Base-by-base conservation (phyloP, 1,139 yeast genomes). In the Candida glucosophila region DNA sequence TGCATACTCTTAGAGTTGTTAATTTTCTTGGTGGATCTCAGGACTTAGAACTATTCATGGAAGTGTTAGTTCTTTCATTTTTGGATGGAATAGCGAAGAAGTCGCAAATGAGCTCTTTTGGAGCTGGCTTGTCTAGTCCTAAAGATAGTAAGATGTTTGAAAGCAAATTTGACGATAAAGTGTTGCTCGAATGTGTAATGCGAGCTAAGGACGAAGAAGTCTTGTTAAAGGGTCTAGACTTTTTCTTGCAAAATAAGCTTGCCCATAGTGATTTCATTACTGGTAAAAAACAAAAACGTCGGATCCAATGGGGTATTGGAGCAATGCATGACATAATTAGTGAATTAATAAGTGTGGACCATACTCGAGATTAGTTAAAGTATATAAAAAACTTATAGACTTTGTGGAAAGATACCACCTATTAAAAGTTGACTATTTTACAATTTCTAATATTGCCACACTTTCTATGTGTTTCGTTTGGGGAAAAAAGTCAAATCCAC, bases 301-400 rank as follows among this genome's bases (percentile, higher is more conserved):
- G 92, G 47, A 66, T 81, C 6, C 63, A 65, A 20, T 83, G 94
- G 94, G 94, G 80, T 2, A 64, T 69, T 8, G 67, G 66, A 30
- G 55, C 73, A 2, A 51, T 70, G 49, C 52, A 62, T 32, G 79
- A 73, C 33, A 51, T 75, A 20, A 63, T 73, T 15, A 7, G 8
- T 11, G 23, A 21, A 10, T 12, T 21, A 21, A 7, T 21, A 12
- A 10, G 7, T 6, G 23, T 12, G 11, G 7, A n/a, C n/a, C n/a
- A n/a, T n/a, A n/a, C n/a, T n/a, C n/a, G n/a, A n/a, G n/a, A n/a
- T n/a, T n/a, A n/a, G n/a, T n/a, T n/a, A n/a, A n/a, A n/a, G n/a
- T n/a, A n/a, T 16, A 16, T 16, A 16, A 16, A n/a, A 3, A n/a
- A 20, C 11, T 12, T n/a, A 20, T 9, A 9, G 3, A 22, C 11